These are phyloP conservation scores for Ceratobasidium sp. DNA, from an alignment of 1,284 basidiomycete genomes.

Conservation along the genomic window DNA sequence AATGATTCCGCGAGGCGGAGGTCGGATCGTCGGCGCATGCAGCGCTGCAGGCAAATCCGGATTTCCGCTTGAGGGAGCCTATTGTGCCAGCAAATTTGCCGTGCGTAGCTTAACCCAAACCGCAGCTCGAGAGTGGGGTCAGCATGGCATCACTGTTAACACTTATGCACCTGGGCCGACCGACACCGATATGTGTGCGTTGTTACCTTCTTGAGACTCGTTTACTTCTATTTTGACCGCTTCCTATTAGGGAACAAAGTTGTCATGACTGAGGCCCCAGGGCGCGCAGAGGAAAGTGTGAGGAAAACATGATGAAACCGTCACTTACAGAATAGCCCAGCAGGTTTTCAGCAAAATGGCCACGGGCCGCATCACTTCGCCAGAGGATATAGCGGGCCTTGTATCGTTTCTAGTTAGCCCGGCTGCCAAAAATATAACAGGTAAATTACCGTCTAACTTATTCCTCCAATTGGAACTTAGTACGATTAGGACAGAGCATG, in stretches of 20 bases:
- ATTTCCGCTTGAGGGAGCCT: slow-evolving; percentile 25
- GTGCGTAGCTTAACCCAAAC: slow-evolving; percentile 52
- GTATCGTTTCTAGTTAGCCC: slow-evolving; percentile 38
- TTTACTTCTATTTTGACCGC: background rate
- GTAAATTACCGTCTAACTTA: background rate
- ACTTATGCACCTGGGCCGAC: slow-evolving; percentile 53
- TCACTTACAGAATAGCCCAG: background rate
- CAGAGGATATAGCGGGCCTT: slow-evolving; percentile 37
- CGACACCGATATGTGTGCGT: slow-evolving; percentile 51
- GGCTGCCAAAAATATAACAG: slow-evolving; percentile 39
- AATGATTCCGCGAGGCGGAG: slow-evolving; percentile 53
- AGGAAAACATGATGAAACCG: background rate
- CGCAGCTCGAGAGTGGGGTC: slow-evolving; percentile 51
- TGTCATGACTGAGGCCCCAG: slow-evolving; percentile 18
- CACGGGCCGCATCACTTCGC: slow-evolving; percentile 23
- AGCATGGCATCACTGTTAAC: slow-evolving; percentile 53
- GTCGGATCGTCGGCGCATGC: slow-evolving; percentile 51
- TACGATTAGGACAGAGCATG: slow-evolving; percentile 13
- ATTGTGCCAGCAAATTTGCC: slow-evolving; percentile 52
- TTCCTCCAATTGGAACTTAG: background rate
- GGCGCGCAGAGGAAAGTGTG: background rate
- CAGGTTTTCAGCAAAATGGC: slow-evolving; percentile 22
- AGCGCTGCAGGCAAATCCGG: slow-evolving; percentile 45
- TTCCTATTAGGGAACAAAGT: slow-evolving; percentile 34
- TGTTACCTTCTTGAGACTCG: background rate